phyloP scores from a whole-genome alignment of 2,329 filamentous ascomycete genomes.

The Aspergillus bombycis region DNA sequence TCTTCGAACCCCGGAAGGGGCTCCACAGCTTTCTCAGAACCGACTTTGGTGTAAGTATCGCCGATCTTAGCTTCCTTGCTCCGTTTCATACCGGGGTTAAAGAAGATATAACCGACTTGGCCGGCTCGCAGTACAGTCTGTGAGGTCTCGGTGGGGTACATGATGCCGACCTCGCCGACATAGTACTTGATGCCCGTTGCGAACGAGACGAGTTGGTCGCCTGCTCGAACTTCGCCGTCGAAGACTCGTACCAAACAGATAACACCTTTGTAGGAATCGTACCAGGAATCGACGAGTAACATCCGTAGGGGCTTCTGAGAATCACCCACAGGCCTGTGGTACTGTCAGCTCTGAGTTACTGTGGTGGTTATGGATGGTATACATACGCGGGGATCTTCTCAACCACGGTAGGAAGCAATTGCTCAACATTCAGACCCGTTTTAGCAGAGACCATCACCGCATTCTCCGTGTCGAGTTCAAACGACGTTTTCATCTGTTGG shows the following conservation, averaged over 20 bases:
- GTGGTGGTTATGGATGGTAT: background rate
- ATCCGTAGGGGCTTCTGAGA: conserved; percentile 73
- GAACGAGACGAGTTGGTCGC: conserved; percentile 84
- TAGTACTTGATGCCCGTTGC: conserved; percentile 88
- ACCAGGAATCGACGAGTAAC: conserved; percentile 96
- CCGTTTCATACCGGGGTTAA: conserved; percentile 97
- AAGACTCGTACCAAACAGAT: conserved; percentile 90
- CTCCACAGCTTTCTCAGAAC: conserved; percentile 74
- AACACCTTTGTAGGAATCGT: conserved; percentile 93
- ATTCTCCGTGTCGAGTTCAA: conserved; percentile 80
- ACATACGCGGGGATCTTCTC: conserved; percentile 73
- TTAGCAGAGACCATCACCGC: conserved; percentile 86
- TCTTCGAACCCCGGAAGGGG: conserved; percentile 92
- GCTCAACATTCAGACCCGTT: conserved; percentile 83
- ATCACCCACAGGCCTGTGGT: conserved; percentile 68
- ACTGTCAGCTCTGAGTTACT: conserved; percentile 22
- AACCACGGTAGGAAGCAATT: conserved; percentile 82
- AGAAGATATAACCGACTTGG: conserved; percentile 94
- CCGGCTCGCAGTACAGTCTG: conserved; percentile 81
- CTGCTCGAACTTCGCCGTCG: conserved; percentile 79
- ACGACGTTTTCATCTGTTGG: conserved; percentile 80
- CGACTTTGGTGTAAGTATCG: conserved; percentile 87
- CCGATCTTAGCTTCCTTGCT: conserved; percentile 95
- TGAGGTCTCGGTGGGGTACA: conserved; percentile 85
- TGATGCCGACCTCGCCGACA: conserved; percentile 95